Evolutionary conservation across 2,329 filamentous ascomycete genomes (phyloP).

Genomic region (Dothideomycetes sp.): DNA sequence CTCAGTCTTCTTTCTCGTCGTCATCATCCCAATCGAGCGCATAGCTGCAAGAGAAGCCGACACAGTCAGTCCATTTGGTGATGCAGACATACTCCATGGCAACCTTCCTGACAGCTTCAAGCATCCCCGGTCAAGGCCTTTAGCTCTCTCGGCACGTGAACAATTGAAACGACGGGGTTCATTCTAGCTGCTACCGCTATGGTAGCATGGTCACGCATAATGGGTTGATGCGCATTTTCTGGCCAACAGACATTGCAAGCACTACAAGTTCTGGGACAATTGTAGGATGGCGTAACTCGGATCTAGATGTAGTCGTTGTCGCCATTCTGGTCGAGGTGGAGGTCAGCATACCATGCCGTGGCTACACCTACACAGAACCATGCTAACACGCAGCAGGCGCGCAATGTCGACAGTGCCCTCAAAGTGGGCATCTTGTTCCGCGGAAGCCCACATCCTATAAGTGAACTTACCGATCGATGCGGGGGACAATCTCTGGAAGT

Average conservation of each 20-base stretch:
- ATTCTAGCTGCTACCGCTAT: conserved; percentile 52
- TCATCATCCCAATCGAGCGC: conserved; percentile 74
- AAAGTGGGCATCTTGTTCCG: conserved; percentile 74
- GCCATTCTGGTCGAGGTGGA: conserved; percentile 85
- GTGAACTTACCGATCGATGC: conserved; percentile 73
- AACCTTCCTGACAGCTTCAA: conserved; percentile 27
- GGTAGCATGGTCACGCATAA: conserved; percentile 57
- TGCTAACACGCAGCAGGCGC: conserved; percentile 39
- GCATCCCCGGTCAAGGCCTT: conserved; percentile 70
- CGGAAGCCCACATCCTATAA: conserved; percentile 67
- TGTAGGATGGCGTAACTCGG: conserved; percentile 92
- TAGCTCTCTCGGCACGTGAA: conserved; percentile 87
- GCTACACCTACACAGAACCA: not conserved
- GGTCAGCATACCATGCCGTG: conserved; percentile 39
- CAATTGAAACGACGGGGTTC: conserved; percentile 89
- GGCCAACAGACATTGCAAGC: conserved; percentile 77
- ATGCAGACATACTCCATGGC: not conserved
- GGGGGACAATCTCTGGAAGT: conserved; percentile 75
- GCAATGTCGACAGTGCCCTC: conserved; percentile 78
- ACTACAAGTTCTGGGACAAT: conserved; percentile 71
- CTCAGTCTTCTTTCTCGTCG: conserved; percentile 70
- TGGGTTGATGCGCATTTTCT: conserved; percentile 95
- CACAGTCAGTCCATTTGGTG: conserved; percentile 48
- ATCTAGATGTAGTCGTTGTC: conserved; percentile 80
- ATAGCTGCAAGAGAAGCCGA: conserved; percentile 71